These are phyloP conservation scores for Coniosporium uncinatum DNA, from an alignment of 2,329 filamentous ascomycete species.

Conservation along the genomic window DNA sequence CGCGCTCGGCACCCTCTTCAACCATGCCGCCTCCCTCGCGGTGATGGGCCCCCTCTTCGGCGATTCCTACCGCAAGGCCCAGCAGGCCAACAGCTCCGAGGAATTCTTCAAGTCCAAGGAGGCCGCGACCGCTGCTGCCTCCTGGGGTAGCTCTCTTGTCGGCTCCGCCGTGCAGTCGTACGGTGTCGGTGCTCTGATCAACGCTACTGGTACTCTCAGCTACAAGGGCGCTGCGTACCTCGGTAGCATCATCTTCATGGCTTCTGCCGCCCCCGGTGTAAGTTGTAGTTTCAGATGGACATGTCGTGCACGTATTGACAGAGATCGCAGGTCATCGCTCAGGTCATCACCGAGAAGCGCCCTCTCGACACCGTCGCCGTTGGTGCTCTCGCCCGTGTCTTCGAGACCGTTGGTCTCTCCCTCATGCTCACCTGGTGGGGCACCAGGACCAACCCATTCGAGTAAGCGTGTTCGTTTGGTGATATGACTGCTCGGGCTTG, in stretches of 20 bases:
- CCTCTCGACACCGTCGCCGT: constrained; percentile 87
- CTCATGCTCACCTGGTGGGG: constrained; percentile 98
- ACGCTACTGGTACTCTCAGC: constrained; percentile 89
- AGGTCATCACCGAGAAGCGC: constrained; percentile 87
- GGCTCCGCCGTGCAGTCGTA: constrained; percentile 89
- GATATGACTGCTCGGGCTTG: too few relatives aligned
- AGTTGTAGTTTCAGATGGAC: constrained; percentile 28
- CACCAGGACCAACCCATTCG: constrained; percentile 86
- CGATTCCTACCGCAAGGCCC: constrained; percentile 9
- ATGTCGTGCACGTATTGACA: not conserved
- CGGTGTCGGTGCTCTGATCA: constrained; percentile 78
- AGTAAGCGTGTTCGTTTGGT: too few relatives aligned
- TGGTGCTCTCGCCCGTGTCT: constrained; percentile 74
- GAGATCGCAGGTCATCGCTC: constrained; percentile 67
- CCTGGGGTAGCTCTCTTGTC: constrained; percentile 85
- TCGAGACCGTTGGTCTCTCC: constrained; percentile 90
- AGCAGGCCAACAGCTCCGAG: constrained; percentile 71
- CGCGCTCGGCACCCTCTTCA: constrained; percentile 93
- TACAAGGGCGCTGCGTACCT: constrained; percentile 98
- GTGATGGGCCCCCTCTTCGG: constrained; percentile 34
- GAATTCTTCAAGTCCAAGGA: constrained; percentile 95
- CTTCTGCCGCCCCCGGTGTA: constrained; percentile 83
- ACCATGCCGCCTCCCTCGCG: constrained; percentile 83
- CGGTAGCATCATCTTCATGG: constrained; percentile 86
- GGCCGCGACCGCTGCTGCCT: constrained; percentile 78